phyloP scores from a whole-genome alignment of 129 eudicot genomes.

The Daucus carota region DH1_v3.0 NC_030381.2:39745501-39746000 shows the following conservation, averaged over 20 bases:
- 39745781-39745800: neutral
- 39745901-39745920: no score
- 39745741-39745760: neutral
- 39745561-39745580: conserved; percentile 96
- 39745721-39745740: neutral
- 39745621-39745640: conserved; percentile 87
- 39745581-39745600: conserved; percentile 85
- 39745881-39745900: no score
- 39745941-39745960: no score
- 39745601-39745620: conserved; percentile 74
- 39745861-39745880: neutral
- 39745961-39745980: no score
- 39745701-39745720: neutral
- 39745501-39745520: neutral
- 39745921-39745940: no score
- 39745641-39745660: conserved; percentile 80
- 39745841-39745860: neutral
- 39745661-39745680: conserved; percentile 80
- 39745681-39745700: conserved; percentile 6
- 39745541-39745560: conserved; percentile 10
- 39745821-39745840: neutral
- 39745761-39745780: no score
- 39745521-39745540: neutral
- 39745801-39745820: neutral
- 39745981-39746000: no score